Conservation (phyloP, 495 filamentous ascomycete genomes). For the Rusavskia elegans region DNA sequence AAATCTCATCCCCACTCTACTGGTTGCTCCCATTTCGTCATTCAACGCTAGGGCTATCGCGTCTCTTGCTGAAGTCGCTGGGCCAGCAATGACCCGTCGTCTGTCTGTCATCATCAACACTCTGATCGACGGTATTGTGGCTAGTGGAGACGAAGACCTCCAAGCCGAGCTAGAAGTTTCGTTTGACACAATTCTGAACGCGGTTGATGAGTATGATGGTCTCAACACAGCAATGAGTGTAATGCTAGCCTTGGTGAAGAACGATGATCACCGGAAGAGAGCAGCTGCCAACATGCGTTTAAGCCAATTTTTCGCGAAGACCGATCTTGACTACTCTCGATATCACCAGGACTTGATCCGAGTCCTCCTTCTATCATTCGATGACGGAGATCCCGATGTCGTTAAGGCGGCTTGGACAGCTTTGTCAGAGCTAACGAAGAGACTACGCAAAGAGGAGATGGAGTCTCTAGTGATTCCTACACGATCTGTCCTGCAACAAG, state of each 20-base stretch:
- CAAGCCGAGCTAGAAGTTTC: conserved; percentile 54
- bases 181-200: conserved; percentile 76
- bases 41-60: conserved; percentile 93
- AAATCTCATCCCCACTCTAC: conserved; percentile 83
- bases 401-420: conserved; percentile 90
- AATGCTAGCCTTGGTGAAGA: conserved; percentile 70
- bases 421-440: conserved; percentile 71
- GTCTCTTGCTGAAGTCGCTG: conserved; percentile 80
- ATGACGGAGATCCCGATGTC: conserved; percentile 67
- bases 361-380: conserved; percentile 75
- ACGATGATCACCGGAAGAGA: conserved; percentile 78
- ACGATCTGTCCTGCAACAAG: conserved; percentile 65
- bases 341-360: conserved; percentile 93
- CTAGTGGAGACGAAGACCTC: conserved; percentile 60
- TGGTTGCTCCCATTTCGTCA: conserved; percentile 72
- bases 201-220: conserved; percentile 91
- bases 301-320: conserved; percentile 70
- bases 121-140: conserved; percentile 81
- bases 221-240: conserved; percentile 90
- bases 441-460: conserved; percentile 95
- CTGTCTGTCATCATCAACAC: conserved; percentile 80
- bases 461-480: conserved; percentile 81
- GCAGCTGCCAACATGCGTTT: conserved; percentile 63
- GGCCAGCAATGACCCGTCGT: conserved; percentile 72
- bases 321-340: conserved; percentile 75